A percentile compares a stretch with the other conserved stretches of the same genome.
Conservation (phyloP, 768 basidiomycete species). For the Cyclocybe cylindracea region DNA sequence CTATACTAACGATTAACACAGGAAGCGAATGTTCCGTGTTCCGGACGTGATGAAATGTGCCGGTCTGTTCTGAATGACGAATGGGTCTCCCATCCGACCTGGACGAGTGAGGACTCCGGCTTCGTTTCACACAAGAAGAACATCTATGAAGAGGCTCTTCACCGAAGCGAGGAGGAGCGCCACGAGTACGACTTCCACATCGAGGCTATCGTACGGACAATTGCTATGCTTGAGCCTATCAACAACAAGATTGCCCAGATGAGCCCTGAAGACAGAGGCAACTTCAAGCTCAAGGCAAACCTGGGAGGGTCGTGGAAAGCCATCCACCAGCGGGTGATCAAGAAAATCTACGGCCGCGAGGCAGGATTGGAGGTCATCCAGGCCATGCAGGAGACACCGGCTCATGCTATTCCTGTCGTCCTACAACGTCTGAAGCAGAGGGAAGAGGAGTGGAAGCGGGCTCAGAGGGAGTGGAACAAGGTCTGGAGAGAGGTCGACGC, state of each 20-base stretch:
- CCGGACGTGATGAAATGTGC: slow-evolving; percentile 97
- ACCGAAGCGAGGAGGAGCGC: slow-evolving; percentile 95
- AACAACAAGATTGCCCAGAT: slow-evolving; percentile 84
- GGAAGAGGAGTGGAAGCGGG: slow-evolving; percentile 98
- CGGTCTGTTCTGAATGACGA: slow-evolving; percentile 95
- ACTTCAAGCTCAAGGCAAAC: slow-evolving; percentile 88
- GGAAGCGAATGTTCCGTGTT: slow-evolving; percentile 88
- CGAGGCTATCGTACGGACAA: slow-evolving; percentile 91
- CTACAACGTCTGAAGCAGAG: slow-evolving; percentile 89
- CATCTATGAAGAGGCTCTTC: slow-evolving; percentile 93
- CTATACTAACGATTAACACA: slow-evolving; percentile 27
- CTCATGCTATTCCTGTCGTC: slow-evolving; percentile 87
- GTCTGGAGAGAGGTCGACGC: slow-evolving; percentile 98
- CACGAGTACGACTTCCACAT: slow-evolving; percentile 99
- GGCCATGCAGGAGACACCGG: slow-evolving; percentile 92
- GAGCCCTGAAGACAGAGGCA: slow-evolving; percentile 71
- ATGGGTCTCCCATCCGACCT: slow-evolving; percentile 97
- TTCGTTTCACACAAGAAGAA: slow-evolving; percentile 94
- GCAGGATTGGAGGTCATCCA: slow-evolving; percentile 79
- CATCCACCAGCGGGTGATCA: slow-evolving; percentile 90
- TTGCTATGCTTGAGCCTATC: slow-evolving; percentile 88
- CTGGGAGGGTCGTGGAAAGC: slow-evolving; percentile 85
- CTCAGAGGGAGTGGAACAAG: slow-evolving; percentile 97
- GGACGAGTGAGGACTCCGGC: slow-evolving; percentile 91
- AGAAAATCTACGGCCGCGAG: slow-evolving; percentile 95